Conservation (phyloP, 257 asterid species). For the Anisodus tanguticus region DNA sequence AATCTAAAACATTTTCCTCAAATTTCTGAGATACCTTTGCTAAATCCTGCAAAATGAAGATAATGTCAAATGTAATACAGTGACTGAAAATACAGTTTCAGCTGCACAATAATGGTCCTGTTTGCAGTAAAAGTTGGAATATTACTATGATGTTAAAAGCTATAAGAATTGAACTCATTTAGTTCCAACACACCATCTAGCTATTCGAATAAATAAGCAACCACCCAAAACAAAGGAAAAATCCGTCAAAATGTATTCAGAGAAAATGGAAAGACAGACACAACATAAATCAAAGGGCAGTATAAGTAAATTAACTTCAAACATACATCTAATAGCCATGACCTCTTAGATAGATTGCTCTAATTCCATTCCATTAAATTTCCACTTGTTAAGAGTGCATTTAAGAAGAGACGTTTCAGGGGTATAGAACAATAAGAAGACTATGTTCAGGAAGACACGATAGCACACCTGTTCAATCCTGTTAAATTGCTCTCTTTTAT, state of each 20-base stretch:
- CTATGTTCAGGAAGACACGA: background rate
- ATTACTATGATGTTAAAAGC: background rate
- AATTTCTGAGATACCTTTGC: constrained; percentile 85
- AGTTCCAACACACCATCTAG: constrained; percentile 25
- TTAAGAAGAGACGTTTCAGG: constrained; percentile 1
- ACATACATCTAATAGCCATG: background rate
- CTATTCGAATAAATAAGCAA: background rate
- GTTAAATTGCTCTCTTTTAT: constrained; percentile 83
- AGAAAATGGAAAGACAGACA: constrained; percentile 4
- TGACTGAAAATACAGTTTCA: background rate
- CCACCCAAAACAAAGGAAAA: background rate
- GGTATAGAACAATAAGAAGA: constrained; percentile 14
- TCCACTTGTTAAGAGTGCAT: background rate
- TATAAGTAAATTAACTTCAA: constrained; percentile 4
- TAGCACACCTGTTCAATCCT: constrained; percentile 79
- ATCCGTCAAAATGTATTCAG: background rate
- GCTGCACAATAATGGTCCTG: background rate
- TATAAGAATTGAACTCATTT: background rate
- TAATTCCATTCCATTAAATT: background rate
- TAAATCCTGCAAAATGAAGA: constrained; percentile 63
- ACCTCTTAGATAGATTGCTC: background rate
- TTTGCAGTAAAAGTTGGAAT: background rate
- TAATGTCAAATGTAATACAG: constrained; percentile 26
- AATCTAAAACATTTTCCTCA: constrained; percentile 92
- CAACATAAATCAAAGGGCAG: constrained; percentile 22